Evolutionary conservation across 345 rosid species (phyloP).

Genomic region (Euphorbia pulcherrima): DNA sequence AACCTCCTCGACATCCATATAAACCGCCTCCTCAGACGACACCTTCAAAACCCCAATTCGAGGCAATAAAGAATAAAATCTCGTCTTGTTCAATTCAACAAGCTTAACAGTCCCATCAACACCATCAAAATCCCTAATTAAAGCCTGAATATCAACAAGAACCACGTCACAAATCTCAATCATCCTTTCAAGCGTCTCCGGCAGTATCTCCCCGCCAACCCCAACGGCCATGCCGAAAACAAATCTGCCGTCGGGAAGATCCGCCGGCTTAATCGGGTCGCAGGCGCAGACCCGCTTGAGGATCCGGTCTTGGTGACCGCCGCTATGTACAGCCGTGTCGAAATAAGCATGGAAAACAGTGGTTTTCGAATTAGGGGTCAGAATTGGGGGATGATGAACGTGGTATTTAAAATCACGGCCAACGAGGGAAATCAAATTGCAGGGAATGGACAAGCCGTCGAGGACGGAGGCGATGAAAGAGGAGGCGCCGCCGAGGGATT

Average conservation of each 20-base stretch:
- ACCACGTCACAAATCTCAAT: constrained; percentile 63
- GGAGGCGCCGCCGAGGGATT: constrained; percentile 93
- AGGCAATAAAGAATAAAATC: constrained; percentile 54
- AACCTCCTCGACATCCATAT: constrained; percentile 75
- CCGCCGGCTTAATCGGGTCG: constrained; percentile 61
- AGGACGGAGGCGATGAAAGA: constrained; percentile 76
- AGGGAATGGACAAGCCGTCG: constrained; percentile 49
- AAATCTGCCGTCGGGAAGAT: constrained; percentile 55
- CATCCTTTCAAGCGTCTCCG: constrained; percentile 83
- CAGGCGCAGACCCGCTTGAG: constrained; percentile 66
- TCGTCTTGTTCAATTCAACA: constrained; percentile 53
- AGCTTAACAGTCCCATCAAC: constrained; percentile 66
- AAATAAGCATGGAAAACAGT: constrained; percentile 82
- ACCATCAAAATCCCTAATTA: constrained; percentile 62
- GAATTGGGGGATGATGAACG: constrained; percentile 40
- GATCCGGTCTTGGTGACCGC: constrained; percentile 56
- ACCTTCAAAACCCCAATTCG: constrained; percentile 73
- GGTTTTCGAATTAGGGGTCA: constrained; percentile 42
- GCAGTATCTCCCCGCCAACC: constrained; percentile 85
- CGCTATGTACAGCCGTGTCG: constrained; percentile 31
- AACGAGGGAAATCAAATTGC: constrained; percentile 55
- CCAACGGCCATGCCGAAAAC: constrained; percentile 92
- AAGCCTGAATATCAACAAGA: constrained; percentile 74
- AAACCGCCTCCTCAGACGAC: constrained; percentile 76
- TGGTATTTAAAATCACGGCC: constrained; percentile 70